These are phyloP conservation scores for Scorias spongiosa DNA, from an alignment of 2,329 filamentous ascomycete genomes.

Conservation along the genomic window DNA sequence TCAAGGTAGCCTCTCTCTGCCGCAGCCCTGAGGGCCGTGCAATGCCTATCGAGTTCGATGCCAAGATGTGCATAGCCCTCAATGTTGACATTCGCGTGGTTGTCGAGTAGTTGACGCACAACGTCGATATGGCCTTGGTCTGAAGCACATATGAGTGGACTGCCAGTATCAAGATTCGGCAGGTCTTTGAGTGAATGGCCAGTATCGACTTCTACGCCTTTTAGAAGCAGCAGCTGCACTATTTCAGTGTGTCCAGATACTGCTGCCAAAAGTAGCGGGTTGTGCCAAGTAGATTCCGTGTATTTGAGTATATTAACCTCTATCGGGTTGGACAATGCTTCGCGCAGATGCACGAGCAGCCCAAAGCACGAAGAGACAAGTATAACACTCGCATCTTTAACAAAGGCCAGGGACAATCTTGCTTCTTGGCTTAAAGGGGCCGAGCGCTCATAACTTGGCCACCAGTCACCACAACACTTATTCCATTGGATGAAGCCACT, in stretches of 20 bases:
- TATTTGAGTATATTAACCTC: neutral
- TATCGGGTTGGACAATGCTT: neutral
- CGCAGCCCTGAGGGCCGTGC: too few species aligned
- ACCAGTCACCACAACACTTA: neutral
- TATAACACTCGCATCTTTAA: neutral
- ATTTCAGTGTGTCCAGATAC: neutral
- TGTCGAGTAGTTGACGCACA: too few species aligned
- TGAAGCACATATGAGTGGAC: too few species aligned
- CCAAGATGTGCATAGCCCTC: too few species aligned
- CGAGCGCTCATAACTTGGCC: neutral
- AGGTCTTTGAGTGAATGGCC: too few species aligned
- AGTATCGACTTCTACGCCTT: too few species aligned
- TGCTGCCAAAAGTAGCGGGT: neutral
- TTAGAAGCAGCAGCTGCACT: constrained; percentile 1
- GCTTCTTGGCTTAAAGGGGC: neutral
- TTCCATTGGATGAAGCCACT: neutral
- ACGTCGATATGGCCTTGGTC: too few species aligned
- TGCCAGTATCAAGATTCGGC: too few species aligned
- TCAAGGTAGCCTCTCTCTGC: too few species aligned
- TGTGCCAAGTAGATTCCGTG: neutral
- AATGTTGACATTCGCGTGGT: too few species aligned
- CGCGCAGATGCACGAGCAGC: neutral
- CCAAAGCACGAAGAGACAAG: neutral
- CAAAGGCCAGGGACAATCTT: neutral
- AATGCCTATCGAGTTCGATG: too few species aligned